Percentiles rank a stretch among this genome's conserved stretches.
These are phyloP conservation scores for Pythium guiyangense DNA, from an alignment of 352 stramenopile genomes.

Conservation along the genomic window DNA sequence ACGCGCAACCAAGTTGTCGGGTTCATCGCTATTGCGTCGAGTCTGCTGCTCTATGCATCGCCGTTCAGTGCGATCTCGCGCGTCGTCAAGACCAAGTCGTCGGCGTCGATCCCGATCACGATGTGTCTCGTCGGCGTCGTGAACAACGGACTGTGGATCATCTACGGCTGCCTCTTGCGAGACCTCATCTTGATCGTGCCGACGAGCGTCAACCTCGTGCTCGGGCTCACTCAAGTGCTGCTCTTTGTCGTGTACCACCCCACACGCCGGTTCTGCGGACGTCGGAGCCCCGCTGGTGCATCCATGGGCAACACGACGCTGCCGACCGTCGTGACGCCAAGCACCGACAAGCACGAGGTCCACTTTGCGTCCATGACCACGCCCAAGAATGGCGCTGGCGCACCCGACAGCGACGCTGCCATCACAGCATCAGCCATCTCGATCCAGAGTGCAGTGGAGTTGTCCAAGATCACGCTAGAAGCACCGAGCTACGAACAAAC, in stretches of 20 bases:
- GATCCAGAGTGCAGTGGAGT: conserved; percentile 18
- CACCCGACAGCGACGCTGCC: not conserved
- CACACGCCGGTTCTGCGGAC: not conserved
- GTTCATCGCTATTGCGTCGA: conserved; percentile 44
- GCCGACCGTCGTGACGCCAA: not conserved
- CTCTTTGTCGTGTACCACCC: conserved; percentile 60
- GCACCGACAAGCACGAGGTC: conserved; percentile 7
- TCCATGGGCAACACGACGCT: conserved; percentile 15
- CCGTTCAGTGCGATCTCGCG: conserved; percentile 51
- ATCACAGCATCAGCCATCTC: not conserved
- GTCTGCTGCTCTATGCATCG: conserved; percentile 59
- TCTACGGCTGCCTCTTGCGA: conserved; percentile 50
- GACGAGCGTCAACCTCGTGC: conserved; percentile 34
- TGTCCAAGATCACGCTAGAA: conserved; percentile 31
- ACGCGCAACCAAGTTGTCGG: conserved; percentile 30
- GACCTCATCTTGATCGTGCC: conserved; percentile 61
- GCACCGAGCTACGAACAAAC: conserved; percentile 4
- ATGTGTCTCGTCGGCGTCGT: conserved; percentile 57
- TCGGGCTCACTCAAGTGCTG: conserved; percentile 47
- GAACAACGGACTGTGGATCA: conserved; percentile 76
- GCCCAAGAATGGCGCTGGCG: conserved; percentile 1
- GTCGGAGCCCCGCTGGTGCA: not conserved
- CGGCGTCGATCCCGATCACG: conserved; percentile 47
- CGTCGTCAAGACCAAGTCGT: conserved; percentile 48
- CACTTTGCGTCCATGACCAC: conserved; percentile 10